phyloP scores from a whole-genome alignment of 305 asterid species.

The Fraxinus floribunda region DNA sequence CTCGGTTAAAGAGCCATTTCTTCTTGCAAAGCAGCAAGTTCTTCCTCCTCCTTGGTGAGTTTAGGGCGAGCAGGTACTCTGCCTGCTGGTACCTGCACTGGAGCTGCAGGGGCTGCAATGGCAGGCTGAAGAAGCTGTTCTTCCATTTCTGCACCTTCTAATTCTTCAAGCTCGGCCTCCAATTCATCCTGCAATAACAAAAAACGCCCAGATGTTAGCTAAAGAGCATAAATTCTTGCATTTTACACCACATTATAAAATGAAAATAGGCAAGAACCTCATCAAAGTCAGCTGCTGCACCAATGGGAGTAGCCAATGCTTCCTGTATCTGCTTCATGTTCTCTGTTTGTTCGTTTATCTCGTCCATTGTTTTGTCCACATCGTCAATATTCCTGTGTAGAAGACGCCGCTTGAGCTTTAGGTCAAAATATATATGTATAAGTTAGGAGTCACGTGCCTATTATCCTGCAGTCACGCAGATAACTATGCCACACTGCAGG shows the following conservation, averaged over 20 bases:
- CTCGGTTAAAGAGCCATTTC: slow-evolving; percentile 38
- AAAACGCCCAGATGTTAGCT: not conserved
- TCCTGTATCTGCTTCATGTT: slow-evolving; percentile 53
- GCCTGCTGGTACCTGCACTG: slow-evolving; percentile 37
- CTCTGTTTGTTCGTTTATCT: slow-evolving; percentile 53
- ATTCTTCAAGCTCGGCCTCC: slow-evolving; percentile 52
- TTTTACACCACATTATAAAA: not conserved
- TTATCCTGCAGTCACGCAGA: not conserved
- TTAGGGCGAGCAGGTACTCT: slow-evolving; percentile 32
- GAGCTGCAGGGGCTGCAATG: slow-evolving; percentile 38
- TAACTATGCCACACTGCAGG: not conserved
- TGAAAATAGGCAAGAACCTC: slow-evolving; percentile 28
- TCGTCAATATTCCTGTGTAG: slow-evolving; percentile 46
- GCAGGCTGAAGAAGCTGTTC: slow-evolving; percentile 51
- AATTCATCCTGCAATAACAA: slow-evolving; percentile 43
- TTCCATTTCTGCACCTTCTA: slow-evolving; percentile 50
- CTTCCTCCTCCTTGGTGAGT: slow-evolving; percentile 47
- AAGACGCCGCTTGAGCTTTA: not conserved
- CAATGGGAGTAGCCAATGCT: slow-evolving; percentile 43
- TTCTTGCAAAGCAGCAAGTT: slow-evolving; percentile 55
- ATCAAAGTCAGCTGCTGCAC: slow-evolving; percentile 45
- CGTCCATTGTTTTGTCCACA: slow-evolving; percentile 60
- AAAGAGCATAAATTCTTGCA: not conserved
- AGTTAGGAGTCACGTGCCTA: not conserved
- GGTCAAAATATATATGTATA: not conserved